Percentiles rank a stretch among this genome's conserved stretches.
Evolutionary conservation across 139 green algal species (phyloP).

Genomic region (Edaphochlamys debaryana): DNA sequence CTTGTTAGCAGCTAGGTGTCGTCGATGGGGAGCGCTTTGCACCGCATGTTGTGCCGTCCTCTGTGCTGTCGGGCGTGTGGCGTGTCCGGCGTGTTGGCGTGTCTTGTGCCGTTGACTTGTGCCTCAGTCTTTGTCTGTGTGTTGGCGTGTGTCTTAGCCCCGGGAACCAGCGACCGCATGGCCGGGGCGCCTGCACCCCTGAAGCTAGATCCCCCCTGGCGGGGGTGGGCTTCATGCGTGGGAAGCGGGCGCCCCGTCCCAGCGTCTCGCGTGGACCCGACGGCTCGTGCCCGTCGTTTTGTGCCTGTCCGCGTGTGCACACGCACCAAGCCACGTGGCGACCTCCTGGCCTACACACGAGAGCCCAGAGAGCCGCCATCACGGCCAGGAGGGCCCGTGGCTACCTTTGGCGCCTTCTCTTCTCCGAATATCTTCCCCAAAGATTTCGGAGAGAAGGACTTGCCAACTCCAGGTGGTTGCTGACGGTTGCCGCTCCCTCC

Average conservation of each 20-base stretch:
- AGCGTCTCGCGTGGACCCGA: too few relatives aligned
- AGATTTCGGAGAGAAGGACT: constrained; percentile 36
- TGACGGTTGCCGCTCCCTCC: constrained; percentile 15
- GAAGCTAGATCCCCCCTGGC: too few relatives aligned
- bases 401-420: constrained; percentile 37
- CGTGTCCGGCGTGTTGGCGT: not conserved
- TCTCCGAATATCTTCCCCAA: not conserved
- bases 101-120: not conserved
- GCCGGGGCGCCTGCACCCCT: not conserved
- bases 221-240: too few relatives aligned
- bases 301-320: constrained; percentile 21
- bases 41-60: constrained; percentile 1
- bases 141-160: constrained; percentile 6
- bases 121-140: not conserved
- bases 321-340: constrained; percentile 41
- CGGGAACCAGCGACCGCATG: constrained; percentile 1
- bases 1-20: constrained; percentile 46
- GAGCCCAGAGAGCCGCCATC: constrained; percentile 34
- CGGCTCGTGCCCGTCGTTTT: not conserved
- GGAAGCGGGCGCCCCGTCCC: too few relatives aligned
- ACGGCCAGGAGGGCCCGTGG: constrained; percentile 46
- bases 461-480: constrained; percentile 56
- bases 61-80: constrained; percentile 14
- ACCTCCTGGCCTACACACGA: constrained; percentile 33
- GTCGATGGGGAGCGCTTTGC: constrained; percentile 20